A percentile compares a stretch with the other conserved stretches of the same genome.
These are phyloP conservation scores for Epithele typhae DNA, from an alignment of 768 basidiomycete genomes.

Conservation along the genomic window DNA sequence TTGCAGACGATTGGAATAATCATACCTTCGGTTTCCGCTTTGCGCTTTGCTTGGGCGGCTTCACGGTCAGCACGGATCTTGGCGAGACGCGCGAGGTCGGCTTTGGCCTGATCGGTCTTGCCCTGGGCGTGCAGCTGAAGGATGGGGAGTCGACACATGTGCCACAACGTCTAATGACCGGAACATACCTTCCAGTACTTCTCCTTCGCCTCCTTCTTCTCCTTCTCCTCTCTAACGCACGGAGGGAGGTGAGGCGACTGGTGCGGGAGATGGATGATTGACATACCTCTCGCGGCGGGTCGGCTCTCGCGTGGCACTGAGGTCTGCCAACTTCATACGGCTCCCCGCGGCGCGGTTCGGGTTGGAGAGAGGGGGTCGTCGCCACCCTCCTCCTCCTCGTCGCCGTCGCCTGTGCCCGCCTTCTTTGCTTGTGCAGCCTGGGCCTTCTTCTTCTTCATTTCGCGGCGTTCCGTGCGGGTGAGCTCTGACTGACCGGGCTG, in stretches of 20 bases:
- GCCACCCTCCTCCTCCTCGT: slow-evolving; percentile 42
- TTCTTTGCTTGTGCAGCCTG: slow-evolving; percentile 44
- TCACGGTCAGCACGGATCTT: slow-evolving; percentile 88
- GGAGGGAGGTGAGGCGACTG: neutral
- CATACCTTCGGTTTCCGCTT: slow-evolving; percentile 83
- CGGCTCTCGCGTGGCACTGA: slow-evolving; percentile 59
- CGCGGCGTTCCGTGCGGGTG: slow-evolving; percentile 67
- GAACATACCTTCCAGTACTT: slow-evolving; percentile 75
- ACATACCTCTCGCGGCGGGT: slow-evolving; percentile 62
- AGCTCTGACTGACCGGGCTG: slow-evolving; percentile 48
- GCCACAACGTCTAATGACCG: too few species aligned
- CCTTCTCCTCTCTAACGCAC: slow-evolving; percentile 83
- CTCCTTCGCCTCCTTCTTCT: slow-evolving; percentile 86
- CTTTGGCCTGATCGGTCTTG: slow-evolving; percentile 88
- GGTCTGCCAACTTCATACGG: slow-evolving; percentile 72
- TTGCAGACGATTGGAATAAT: neutral
- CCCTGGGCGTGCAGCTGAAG: slow-evolving; percentile 71
- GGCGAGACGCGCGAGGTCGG: slow-evolving; percentile 80
- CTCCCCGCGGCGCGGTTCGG: slow-evolving; percentile 67
- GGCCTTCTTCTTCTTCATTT: slow-evolving; percentile 78
- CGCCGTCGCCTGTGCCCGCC: slow-evolving; percentile 26
- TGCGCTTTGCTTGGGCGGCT: slow-evolving; percentile 79
- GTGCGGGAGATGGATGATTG: neutral
- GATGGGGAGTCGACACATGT: too few species aligned
- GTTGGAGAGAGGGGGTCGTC: slow-evolving; percentile 68